Base-by-base conservation (phyloP, 805 yeast genomes). In the Kodamaea laetipori region DNA sequence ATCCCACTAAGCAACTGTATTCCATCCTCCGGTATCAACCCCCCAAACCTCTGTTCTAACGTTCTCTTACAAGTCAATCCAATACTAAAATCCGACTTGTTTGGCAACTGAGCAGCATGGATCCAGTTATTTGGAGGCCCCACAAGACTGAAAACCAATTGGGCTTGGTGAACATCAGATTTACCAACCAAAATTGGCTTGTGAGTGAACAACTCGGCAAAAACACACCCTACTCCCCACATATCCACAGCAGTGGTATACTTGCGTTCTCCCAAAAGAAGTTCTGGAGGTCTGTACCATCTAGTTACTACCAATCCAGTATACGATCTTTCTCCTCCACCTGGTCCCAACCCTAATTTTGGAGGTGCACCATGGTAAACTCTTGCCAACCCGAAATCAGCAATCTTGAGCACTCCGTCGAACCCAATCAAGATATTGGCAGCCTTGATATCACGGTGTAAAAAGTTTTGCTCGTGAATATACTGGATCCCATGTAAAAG, bases 221-320 rank as follows among this genome's bases (percentile, higher is more conserved):
- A 83, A 0, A 94, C 92, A 66, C 99, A 94, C 1, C 98, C 98
- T 15, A 88, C 78, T 0, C 98, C 97, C 99, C 99, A 94, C 67
- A 94, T 77, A 64, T 94, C 99, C 9, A 92, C 92, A 0, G 98
- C 95, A 0, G 97, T 86, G 2, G 97, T 90, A 61, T 92, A 92
- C 46, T 77, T 71, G 53, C 85, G 74, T 52, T 90, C 95, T 3
- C 97, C 97, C 41, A 94, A 66, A 11, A 94, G 74, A 13, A 94
- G 72, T 61, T 92, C 99, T 0, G 98, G 99, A 1, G 99, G 95
- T 46, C 99, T 73, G 64, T 95, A 94, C 99, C 99, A 94, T 51
- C 99, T 68, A 0, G 99, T 94, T 28, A 94, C 98, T 2, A 94
- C 99, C 43, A 79, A 56, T 1, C 79, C 82, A 0, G 84, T 79